Conservation (phyloP, 179 eudicot species). For the Patellifolia procumbens region DNA sequence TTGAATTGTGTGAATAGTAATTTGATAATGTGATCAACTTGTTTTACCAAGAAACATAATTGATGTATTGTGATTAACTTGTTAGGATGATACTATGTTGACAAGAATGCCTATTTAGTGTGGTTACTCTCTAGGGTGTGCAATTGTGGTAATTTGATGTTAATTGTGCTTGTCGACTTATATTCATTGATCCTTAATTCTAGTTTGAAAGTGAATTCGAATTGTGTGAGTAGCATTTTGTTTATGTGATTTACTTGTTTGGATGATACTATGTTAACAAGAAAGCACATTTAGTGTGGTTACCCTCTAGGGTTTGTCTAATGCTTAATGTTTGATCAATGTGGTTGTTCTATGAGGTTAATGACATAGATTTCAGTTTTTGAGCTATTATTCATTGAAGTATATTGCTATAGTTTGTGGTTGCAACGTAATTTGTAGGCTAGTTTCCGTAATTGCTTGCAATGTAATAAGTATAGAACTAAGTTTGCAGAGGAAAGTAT, state of each 20-base stretch:
- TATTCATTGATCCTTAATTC: neutral
- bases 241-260: neutral
- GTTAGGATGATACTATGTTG: neutral
- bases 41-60: no score
- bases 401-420: neutral
- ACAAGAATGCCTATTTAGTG: slow-evolving; percentile 8
- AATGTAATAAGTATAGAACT: neutral
- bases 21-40: neutral
- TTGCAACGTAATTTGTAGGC: neutral
- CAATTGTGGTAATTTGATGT: slow-evolving; percentile 30
- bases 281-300: slow-evolving; percentile 8
- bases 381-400: neutral
- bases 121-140: no score
- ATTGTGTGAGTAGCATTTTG: neutral
- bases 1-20: neutral
- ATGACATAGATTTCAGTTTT: neutral
- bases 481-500: neutral
- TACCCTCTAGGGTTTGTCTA: neutral
- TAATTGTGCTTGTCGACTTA: neutral
- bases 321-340: neutral
- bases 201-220: neutral
- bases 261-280: neutral
- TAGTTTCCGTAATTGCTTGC: neutral
- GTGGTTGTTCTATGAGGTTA: neutral
- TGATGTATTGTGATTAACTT: no score